These are phyloP conservation scores for Dalechampia spathulata DNA, from an alignment of 441 rosid species.

Conservation along the genomic window DNA sequence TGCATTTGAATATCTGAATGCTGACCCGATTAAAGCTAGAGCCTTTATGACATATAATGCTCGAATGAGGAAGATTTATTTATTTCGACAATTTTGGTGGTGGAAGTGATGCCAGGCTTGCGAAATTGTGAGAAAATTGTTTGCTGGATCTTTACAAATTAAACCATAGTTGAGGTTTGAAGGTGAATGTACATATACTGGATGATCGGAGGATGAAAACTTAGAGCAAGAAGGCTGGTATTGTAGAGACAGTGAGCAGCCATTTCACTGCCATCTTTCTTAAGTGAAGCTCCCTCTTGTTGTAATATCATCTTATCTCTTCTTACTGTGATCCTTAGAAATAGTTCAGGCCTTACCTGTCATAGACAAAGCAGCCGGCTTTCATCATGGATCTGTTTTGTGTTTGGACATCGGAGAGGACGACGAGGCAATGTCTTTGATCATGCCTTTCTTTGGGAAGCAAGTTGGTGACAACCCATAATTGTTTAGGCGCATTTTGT, in stretches of 20 bases:
- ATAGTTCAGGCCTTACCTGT: no score
- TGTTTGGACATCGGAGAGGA: no score
- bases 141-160: constrained; percentile 14
- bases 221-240: constrained; percentile 14
- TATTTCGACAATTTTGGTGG: constrained; percentile 88
- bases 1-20: constrained; percentile 81
- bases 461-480: no score
- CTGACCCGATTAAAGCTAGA: constrained; percentile 78
- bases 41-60: constrained; percentile 72
- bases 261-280: neutral
- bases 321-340: no score
- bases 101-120: constrained; percentile 46
- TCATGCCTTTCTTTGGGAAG: no score
- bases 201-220: constrained; percentile 14
- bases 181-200: constrained; percentile 37
- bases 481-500: no score
- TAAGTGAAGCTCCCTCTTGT: constrained; percentile 8
- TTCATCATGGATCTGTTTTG: no score
- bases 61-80: constrained; percentile 68
- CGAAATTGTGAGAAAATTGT: constrained; percentile 11
- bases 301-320: neutral
- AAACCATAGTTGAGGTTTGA: constrained; percentile 14
- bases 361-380: no score
- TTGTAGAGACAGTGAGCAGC: constrained; percentile 18
- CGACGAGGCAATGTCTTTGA: no score